These are phyloP conservation scores for Amanita phalloides DNA, from an alignment of 768 basidiomycete genomes.

Conservation along the genomic window DNA sequence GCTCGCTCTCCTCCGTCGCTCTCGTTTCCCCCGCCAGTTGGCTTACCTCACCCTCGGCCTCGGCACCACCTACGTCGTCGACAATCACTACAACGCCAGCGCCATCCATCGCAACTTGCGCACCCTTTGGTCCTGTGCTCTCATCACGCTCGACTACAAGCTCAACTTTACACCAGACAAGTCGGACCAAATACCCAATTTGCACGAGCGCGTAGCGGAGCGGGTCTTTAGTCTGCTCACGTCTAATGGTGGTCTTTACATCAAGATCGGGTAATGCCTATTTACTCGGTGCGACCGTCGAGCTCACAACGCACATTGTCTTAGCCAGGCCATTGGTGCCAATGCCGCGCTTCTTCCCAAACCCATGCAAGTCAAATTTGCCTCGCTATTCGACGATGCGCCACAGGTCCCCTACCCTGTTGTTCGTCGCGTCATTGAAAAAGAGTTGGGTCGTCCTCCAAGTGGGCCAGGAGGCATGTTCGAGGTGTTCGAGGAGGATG, in stretches of 20 bases:
- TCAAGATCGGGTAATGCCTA: slow-evolving; percentile 54
- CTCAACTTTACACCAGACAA: slow-evolving; percentile 72
- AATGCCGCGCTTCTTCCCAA: slow-evolving; percentile 80
- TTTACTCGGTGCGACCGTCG: background rate
- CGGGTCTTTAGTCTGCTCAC: slow-evolving; percentile 69
- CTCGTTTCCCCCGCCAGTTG: slow-evolving; percentile 14
- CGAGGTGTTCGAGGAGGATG: slow-evolving; percentile 62
- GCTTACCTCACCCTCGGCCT: slow-evolving; percentile 27
- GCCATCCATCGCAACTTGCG: slow-evolving; percentile 42
- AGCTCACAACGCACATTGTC: background rate
- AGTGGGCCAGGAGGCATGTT: slow-evolving; percentile 66
- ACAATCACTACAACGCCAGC: slow-evolving; percentile 46
- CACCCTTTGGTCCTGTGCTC: slow-evolving; percentile 47
- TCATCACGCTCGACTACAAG: slow-evolving; percentile 79
- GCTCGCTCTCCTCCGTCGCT: background rate
- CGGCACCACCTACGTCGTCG: slow-evolving; percentile 31
- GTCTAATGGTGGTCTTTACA: slow-evolving; percentile 77
- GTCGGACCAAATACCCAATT: slow-evolving; percentile 59
- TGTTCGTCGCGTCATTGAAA: slow-evolving; percentile 53
- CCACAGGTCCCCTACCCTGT: slow-evolving; percentile 72
- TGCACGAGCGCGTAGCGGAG: slow-evolving; percentile 80
- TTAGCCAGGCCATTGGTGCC: slow-evolving; percentile 69
- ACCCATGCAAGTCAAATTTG: slow-evolving; percentile 76
- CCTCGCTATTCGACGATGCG: slow-evolving; percentile 79
- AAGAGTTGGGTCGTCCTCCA: slow-evolving; percentile 60